Conservation (phyloP, 768 basidiomycete genomes). For the Suillus cothurnatus region DNA sequence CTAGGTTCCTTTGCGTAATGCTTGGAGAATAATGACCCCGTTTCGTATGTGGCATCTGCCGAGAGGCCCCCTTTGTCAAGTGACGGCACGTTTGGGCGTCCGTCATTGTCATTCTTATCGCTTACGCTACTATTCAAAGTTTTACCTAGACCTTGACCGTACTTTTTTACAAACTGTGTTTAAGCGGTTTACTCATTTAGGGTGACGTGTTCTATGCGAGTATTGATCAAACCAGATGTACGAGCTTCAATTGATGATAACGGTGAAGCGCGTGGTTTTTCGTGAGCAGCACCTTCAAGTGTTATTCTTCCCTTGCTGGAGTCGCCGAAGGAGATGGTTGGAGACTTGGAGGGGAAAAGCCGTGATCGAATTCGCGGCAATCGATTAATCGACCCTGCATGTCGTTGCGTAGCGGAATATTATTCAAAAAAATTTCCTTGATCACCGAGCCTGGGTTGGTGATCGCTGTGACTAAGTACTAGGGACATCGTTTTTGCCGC, state of each 20-base stretch:
- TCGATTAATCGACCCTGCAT: not conserved
- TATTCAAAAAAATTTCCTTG: too few species aligned
- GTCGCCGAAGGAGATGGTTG: constrained; percentile 26
- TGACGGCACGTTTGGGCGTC: too few species aligned
- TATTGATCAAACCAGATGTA: not conserved
- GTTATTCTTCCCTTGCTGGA: constrained; percentile 34
- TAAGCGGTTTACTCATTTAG: too few species aligned
- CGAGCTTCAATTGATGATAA: not conserved
- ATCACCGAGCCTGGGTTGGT: not conserved
- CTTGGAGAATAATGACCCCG: too few species aligned
- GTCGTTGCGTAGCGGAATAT: not conserved
- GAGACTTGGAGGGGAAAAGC: constrained; percentile 1
- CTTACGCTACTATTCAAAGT: too few species aligned
- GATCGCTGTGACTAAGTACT: not conserved
- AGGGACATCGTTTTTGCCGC: not conserved
- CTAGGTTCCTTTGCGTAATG: too few species aligned
- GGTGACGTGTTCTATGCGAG: too few species aligned
- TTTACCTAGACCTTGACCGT: too few species aligned
- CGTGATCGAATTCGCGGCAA: not conserved
- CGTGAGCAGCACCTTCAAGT: constrained; percentile 31
- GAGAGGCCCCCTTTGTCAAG: too few species aligned
- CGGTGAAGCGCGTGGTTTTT: constrained; percentile 31
- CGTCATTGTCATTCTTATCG: too few species aligned
- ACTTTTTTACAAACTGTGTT: too few species aligned
- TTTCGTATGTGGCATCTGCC: too few species aligned